Evolutionary conservation across 2,329 filamentous ascomycete species (phyloP).

Genomic region (Cytospora leucostoma): DNA sequence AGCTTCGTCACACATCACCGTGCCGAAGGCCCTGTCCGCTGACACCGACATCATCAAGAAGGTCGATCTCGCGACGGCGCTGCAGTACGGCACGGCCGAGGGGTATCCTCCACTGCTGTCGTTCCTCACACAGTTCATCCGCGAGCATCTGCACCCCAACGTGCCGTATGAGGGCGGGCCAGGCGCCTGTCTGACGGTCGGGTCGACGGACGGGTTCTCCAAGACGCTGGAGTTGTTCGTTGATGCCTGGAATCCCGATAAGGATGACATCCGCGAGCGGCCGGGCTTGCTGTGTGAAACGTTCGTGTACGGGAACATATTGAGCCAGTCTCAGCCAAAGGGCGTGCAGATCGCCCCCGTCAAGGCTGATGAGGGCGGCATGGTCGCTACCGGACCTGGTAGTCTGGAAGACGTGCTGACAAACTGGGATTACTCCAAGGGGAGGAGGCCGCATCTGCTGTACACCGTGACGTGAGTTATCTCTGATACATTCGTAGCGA

Average conservation of each 20-base stretch:
- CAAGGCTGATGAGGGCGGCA: slow-evolving; percentile 75
- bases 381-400: slow-evolving; percentile 72
- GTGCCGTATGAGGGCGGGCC: slow-evolving; percentile 76
- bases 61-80: slow-evolving; percentile 77
- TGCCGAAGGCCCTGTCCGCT: slow-evolving; percentile 65
- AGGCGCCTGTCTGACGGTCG: slow-evolving; percentile 77
- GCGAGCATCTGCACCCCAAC: slow-evolving; percentile 76
- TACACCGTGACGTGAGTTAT: slow-evolving; percentile 82
- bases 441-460: slow-evolving; percentile 77
- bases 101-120: slow-evolving; percentile 78
- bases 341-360: slow-evolving; percentile 75
- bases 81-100: slow-evolving; percentile 84
- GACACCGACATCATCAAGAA: slow-evolving; percentile 63
- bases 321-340: slow-evolving; percentile 65
- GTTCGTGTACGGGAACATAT: slow-evolving; percentile 77
- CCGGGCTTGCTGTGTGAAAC: slow-evolving; percentile 79
- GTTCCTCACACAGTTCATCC: slow-evolving; percentile 78
- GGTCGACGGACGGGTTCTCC: slow-evolving; percentile 80
- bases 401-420: slow-evolving; percentile 76
- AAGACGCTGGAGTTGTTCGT: slow-evolving; percentile 77
- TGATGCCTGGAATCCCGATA: slow-evolving; percentile 71
- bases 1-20: slow-evolving; percentile 57
- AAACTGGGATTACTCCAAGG: slow-evolving; percentile 76
- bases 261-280: slow-evolving; percentile 67
- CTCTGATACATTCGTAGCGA: neutral